Conservation (phyloP, 257 asterid species). For the Thymus mandschuricus region DNA sequence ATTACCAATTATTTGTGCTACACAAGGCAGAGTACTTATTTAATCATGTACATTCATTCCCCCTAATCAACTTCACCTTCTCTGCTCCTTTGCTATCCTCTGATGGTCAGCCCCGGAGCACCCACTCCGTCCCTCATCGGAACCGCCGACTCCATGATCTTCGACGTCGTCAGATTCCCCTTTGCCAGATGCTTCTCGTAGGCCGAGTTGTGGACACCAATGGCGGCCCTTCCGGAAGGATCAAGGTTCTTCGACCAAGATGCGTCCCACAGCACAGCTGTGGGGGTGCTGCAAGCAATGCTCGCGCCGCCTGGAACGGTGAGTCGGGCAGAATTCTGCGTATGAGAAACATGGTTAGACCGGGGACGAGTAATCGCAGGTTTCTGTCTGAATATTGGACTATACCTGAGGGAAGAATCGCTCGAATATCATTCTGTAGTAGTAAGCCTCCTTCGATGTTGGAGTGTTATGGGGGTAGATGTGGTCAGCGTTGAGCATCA, state of each 20-base stretch:
- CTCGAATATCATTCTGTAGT: constrained; percentile 88
- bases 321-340: constrained; percentile 76
- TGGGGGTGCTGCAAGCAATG: constrained; percentile 88
- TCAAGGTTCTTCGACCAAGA: constrained; percentile 90
- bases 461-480: constrained; percentile 95
- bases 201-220: constrained; percentile 83
- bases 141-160: constrained; percentile 43
- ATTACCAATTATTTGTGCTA: neutral
- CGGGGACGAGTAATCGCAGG: neutral
- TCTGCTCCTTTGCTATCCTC: constrained; percentile 42
- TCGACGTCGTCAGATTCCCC: constrained; percentile 41
- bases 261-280: constrained; percentile 87
- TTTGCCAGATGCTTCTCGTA: constrained; percentile 51
- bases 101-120: constrained; percentile 61
- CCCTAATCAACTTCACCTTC: neutral
- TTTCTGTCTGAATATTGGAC: too few species aligned
- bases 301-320: constrained; percentile 96
- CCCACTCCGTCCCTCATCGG: constrained; percentile 45
- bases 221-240: constrained; percentile 95
- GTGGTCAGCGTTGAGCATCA: constrained; percentile 83
- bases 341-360: neutral
- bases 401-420: constrained; percentile 94
- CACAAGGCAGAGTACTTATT: neutral
- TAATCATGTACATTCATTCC: constrained; percentile 7
- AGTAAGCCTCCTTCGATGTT: constrained; percentile 86